Evolutionary conservation across 441 rosid genomes (phyloP), one percentile per base, ranked within the genome.

Genomic region (Gossypium lobatum): DNA sequence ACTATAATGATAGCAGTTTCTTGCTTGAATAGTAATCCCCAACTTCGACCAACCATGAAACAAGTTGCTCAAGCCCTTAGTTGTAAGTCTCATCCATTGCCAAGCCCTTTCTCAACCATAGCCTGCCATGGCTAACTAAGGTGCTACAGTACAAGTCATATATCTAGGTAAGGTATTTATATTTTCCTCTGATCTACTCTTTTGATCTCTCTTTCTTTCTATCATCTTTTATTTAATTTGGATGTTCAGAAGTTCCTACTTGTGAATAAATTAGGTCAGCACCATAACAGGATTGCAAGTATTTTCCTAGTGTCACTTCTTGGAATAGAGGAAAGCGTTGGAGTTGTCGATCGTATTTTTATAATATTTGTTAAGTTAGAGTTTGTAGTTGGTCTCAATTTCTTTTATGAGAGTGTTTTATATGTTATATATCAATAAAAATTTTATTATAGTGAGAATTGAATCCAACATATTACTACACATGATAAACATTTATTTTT

Each of bases 1-100:
- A 54, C 76, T 1, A 17, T 74, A 14, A 84, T 73, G 58, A 17
- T 82, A 60, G 89, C 85, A 39, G 28, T 79, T 23, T 10, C 76
- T 13, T 82, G 89, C 58, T 34, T 84, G 72, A 75, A 75, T 46
- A 66, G 71, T 17, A 77, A 82, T 53, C 46, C 72, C 8, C 2
- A 25, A 4, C 2, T 16, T 53, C 26, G 45, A 6, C 61, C 73
- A 0, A 69, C 73, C 26, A 69, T 53, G 62, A 7, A 28, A 28
- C 23, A 53, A 10, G 73, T 69, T 53, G 9, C 73, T 10, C 28
- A 53, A 16, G 28, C 48, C 42, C 25, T 69, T 14, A 52, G 16
- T 11, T 2, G 16, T 11, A 34, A 13, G 23, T 42, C 55, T 4
- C 39, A 2, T 21, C 34, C 37, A 66, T 21, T 66, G 13, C 0